Evolutionary conservation across 768 basidiomycete genomes (phyloP), one percentile per base, ranked within the genome.

Genomic region (Xerocomellus intermedius): DNA sequence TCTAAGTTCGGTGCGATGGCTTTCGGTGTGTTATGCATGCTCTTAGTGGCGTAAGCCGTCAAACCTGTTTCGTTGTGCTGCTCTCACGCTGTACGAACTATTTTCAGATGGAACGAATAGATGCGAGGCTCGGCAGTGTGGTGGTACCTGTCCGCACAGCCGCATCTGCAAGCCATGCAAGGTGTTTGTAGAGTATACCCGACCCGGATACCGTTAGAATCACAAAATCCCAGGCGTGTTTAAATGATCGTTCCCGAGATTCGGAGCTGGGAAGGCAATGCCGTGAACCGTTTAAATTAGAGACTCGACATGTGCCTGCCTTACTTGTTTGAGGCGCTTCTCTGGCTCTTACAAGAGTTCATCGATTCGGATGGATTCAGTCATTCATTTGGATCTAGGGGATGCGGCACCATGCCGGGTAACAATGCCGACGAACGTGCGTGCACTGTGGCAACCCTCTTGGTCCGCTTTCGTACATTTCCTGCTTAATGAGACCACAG

Each of bases 11-110:
- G 79, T 55, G 93, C 92, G 55, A 95, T 96, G 93, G 83, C 83
- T 45, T 82, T 96, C 70, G 93, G 93, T 30, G 93, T 95, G 61
- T 69, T 81, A 67, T 94, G 92, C 77, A 96, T 96, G 93, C 87
- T 92, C 70, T 70, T 89, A 67, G 91, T 93, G 69, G 91, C 91
- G 89, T 93, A 81, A 84, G 89, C 82, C 60, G 48, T 65, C 48
- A 50, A 21, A 57, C 19, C 24, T 54, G 52, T 54, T 33, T 42
- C 36, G 61, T 38, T 46, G 49, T 52, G 46, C 47, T 50, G 52
- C 30, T 65, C 61, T 66, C 58, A 67, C 60, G 59, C 42, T 47
- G 24, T 37, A 33, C 42, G 51, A 54, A 50, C 55, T 57, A 56
- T 61, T 59, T 57, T 55, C 69, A 89, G 88, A 62, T 90, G 89